Percentiles rank a stretch among this genome's conserved stretches.
Conservation (phyloP, 225 moss, liverwort and hornwort genomes). For the Physcomitrellopsis africana region DNA sequence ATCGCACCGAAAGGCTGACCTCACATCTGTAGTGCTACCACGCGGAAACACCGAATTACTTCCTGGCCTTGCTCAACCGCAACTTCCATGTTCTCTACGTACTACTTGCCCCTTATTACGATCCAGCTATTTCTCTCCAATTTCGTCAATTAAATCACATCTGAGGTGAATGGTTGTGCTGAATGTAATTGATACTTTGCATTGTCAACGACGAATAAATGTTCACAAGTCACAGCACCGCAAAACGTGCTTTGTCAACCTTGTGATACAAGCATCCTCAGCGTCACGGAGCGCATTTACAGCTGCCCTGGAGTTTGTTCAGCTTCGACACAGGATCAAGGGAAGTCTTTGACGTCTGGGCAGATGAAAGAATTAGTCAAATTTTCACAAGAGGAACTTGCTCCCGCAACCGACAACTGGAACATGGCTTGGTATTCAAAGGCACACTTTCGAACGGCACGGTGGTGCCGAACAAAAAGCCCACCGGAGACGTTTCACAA, state of each 20-base stretch:
- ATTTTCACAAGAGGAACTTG: slow-evolving; percentile 29
- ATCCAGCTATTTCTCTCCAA: too few relatives aligned
- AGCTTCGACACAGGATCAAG: too few relatives aligned
- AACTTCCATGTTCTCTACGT: slow-evolving; percentile 6
- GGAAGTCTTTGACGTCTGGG: slow-evolving; percentile 7
- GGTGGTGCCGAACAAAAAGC: slow-evolving; percentile 69
- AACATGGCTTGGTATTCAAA: slow-evolving; percentile 78
- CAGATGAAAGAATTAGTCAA: slow-evolving; percentile 25
- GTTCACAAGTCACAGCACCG: neutral
- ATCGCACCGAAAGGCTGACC: slow-evolving; percentile 3
- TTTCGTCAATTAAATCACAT: too few relatives aligned
- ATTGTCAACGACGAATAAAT: slow-evolving; percentile 14
- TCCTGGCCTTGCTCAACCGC: neutral
- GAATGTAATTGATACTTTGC: neutral
- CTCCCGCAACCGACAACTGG: slow-evolving; percentile 37
- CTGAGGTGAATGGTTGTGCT: too few relatives aligned
- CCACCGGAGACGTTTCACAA: slow-evolving; percentile 55
- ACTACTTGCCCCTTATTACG: neutral
- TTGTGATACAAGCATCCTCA: slow-evolving; percentile 13
- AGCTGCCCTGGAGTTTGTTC: too few relatives aligned
- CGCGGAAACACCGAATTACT: slow-evolving; percentile 10
- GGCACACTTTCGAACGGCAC: slow-evolving; percentile 65
- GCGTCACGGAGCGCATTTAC: neutral
- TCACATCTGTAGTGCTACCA: neutral
- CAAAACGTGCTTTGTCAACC: neutral